Percentiles rank a stretch among this genome's conserved stretches.
Evolutionary conservation across 176 grass and related monocot species (phyloP).

Genomic region (Eragrostis curvula): DNA sequence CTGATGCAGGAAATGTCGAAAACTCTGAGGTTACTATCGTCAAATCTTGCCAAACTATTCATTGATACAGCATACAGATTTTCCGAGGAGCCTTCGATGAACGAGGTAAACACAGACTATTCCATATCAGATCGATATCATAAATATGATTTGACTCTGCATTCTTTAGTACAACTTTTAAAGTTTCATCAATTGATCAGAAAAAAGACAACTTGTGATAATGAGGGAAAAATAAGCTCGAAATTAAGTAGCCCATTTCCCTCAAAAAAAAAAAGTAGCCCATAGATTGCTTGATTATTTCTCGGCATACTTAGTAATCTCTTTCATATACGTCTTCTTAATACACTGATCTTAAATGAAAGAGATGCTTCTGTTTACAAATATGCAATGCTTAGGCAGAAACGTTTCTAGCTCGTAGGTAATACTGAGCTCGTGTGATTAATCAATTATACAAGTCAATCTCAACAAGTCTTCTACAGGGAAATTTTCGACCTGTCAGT

Average conservation of each 20-base stretch:
- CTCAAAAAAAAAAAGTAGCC: too few species aligned
- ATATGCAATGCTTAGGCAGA: background rate
- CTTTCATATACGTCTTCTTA: background rate
- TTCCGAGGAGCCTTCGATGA: constrained; percentile 24
- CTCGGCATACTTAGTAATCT: background rate
- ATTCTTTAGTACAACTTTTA: background rate
- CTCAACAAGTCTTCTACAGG: constrained; percentile 3
- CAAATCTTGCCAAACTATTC: constrained; percentile 5
- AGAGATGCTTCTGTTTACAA: background rate
- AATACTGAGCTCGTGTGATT: background rate
- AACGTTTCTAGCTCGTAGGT: background rate
- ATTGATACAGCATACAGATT: constrained; percentile 32
- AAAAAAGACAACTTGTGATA: background rate
- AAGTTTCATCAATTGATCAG: background rate
- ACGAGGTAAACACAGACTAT: constrained; percentile 15
- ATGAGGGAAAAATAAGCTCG: background rate
- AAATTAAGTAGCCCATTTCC: too few species aligned
- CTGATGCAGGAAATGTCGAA: background rate
- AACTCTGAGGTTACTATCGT: constrained; percentile 19
- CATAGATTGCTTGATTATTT: background rate
- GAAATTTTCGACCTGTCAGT: constrained; percentile 32
- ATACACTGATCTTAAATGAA: background rate
- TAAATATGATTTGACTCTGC: background rate
- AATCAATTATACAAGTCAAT: constrained; percentile 8
- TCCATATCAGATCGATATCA: background rate